Evolutionary conservation across 2,329 filamentous ascomycete genomes (phyloP), one percentile per base, ranked within the genome.

Genomic region (Ascochyta viciae-villosae): DNA sequence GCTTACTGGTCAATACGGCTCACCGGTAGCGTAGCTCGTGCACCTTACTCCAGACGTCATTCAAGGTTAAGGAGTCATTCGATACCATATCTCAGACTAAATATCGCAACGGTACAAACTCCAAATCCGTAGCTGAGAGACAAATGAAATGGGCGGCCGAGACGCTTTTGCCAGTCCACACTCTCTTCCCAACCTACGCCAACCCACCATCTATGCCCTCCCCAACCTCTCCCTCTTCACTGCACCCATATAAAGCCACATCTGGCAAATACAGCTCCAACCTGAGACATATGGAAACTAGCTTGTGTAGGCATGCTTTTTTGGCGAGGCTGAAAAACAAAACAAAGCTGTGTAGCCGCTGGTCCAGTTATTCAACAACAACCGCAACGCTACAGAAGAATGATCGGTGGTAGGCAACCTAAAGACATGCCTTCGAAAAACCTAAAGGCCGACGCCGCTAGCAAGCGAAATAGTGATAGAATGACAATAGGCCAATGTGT

Each of bases 31-130:
- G 48, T 52, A 41, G 49, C 49, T 48, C 54, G 43, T 52, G 54
- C 49, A 53, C 12, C 37, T 35, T 33, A 24, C 37, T 39, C 10
- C 22, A 52, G 39, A 48, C 43, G 54, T 52, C 54, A 57, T 57
- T 38, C 33, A 27, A 52, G 41, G 40, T 29, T 16, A 41, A 53
- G 29, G 16, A 41, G 49, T 44, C 64, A 71, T 73, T 74, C 57
- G 64, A 67, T 70, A 62, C 66, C 62, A 57, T 66, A 47, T 51
- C 47, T 48, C 33, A 53, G 66, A 68, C 61, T 66, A 66, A 60
- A 66, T 56, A 46, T 68, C 63, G 63, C 69, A 71, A 65, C 59
- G 59, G 61, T 63, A 23, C 60, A 62, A 64, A 63, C 60, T 58
- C 58, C 61, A 58, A 44, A 46, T 58, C 49, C 54, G 53, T 58